These are phyloP conservation scores for Orbilia ellipsospora DNA, from an alignment of 2,329 filamentous ascomycete species.

Conservation along the genomic window DNA sequence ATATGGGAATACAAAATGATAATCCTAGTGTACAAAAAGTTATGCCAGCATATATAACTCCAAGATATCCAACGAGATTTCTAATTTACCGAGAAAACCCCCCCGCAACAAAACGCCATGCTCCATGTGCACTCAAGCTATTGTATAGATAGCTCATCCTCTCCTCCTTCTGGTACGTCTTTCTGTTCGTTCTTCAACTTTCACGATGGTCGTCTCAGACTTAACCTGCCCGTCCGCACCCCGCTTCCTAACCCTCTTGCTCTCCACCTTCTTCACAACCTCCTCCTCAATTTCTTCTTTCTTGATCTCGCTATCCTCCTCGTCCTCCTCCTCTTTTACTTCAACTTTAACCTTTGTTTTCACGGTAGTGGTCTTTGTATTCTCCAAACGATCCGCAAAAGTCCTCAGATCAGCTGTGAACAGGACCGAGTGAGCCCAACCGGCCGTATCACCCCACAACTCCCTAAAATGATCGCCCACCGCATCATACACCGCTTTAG, in stretches of 20 bases:
- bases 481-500: conserved; percentile 86
- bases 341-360: conserved; percentile 61
- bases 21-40: conserved; percentile 6
- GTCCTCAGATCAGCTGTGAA: conserved; percentile 92
- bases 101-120: background rate
- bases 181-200: conserved; percentile 57
- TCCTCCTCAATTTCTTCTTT: conserved; percentile 59
- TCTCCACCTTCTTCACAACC: conserved; percentile 60
- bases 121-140: too few relatives aligned
- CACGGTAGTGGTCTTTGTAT: conserved; percentile 43
- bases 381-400: conserved; percentile 74
- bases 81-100: conserved; percentile 9
- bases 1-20: background rate
- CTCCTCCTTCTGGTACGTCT: conserved; percentile 53
- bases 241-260: conserved; percentile 56
- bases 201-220: conserved; percentile 53
- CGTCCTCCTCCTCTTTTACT: conserved; percentile 57
- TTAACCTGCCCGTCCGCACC: conserved; percentile 58
- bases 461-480: conserved; percentile 88
- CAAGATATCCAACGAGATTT: conserved; percentile 4
- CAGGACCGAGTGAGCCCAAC: conserved; percentile 93
- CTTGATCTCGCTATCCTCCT: conserved; percentile 60
- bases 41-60: conserved; percentile 14
- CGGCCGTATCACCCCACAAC: conserved; percentile 92
- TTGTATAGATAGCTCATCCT: background rate